Base-by-base conservation (phyloP, 306 rosid species). In the Vachellia pachyceras region DNA sequence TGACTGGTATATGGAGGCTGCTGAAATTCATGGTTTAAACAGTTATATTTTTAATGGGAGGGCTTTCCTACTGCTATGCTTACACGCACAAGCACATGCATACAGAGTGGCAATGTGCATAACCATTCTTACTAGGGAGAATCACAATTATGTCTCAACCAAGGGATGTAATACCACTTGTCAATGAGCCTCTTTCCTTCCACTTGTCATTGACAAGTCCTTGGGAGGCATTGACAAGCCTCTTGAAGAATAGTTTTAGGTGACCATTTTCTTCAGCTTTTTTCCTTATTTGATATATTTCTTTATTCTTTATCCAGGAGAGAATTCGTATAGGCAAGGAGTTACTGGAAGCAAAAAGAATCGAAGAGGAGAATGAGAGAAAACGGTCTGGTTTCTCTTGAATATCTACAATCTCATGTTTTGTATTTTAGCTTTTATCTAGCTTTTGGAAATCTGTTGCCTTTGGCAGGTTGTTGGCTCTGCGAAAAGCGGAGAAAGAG, bases 311-410 rank as follows among this genome's bases (percentile, higher is more conserved):
- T 79, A 40, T 74, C 45, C 88, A 95, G 99, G 99, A 93, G 90
- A 93, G 99, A 84, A 90, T 95, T 78, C 94, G 99, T 58, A 77
- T 95, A n/a, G 99, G 99, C 82, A 95, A 92, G 87, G 99, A 95
- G 80, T 86, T 95, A 79, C 77, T 95, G 75, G 99, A 95, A 88
- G 99, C 99, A 36, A 95, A 95, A 88, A 90, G 97, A 84, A 93
- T 90, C 39, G 99, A 93, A 84, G 98, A 93, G 79, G 93, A 93
- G 1, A 95, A 95, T 82, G 99, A 95, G 87, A 88, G 97, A 87
- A 95, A 95, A 87, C 84, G 98, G 99, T 95, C 47, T 49, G 87
- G 58, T 47, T 84, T 82, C 69, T 71, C 75, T 78, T 33, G 36
- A 58, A 70, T 29, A 42, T 42, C 66, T 78, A 17, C 47, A 78